phyloP scores from a whole-genome alignment of 768 basidiomycete genomes.

The Sarcomyxa edulis region DNA sequence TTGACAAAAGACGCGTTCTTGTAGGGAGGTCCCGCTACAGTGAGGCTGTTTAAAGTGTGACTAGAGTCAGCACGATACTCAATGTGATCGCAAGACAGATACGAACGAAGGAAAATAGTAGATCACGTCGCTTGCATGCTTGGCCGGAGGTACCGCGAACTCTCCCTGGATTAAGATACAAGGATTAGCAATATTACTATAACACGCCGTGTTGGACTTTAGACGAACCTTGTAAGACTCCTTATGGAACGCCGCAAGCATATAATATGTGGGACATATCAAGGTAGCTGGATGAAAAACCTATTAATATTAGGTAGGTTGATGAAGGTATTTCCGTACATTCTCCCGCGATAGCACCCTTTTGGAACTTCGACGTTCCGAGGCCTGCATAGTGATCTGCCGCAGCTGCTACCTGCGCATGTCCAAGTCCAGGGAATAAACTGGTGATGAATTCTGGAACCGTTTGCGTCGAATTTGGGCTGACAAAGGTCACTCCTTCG shows the following conservation, averaged over 20 bases:
- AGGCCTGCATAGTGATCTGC: slow-evolving; percentile 12
- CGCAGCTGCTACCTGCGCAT: slow-evolving; percentile 6
- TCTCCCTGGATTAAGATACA: slow-evolving; percentile 12
- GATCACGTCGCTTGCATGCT: slow-evolving; percentile 10
- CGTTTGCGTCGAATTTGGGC: slow-evolving; percentile 10
- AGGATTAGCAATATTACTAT: background rate
- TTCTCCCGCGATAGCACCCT: slow-evolving; percentile 18
- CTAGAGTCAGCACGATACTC: background rate
- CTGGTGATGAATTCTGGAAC: slow-evolving; percentile 14
- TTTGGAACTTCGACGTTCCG: slow-evolving; percentile 14
- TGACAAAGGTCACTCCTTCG: slow-evolving; percentile 24
- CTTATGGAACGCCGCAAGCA: slow-evolving; percentile 22
- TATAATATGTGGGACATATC: slow-evolving; percentile 27
- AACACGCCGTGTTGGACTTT: background rate
- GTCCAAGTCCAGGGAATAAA: slow-evolving; percentile 18
- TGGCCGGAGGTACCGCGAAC: slow-evolving; percentile 19
- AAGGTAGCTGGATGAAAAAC: slow-evolving; percentile 24
- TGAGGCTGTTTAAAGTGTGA: background rate
- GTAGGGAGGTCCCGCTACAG: slow-evolving; percentile 3
- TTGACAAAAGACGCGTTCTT: slow-evolving; percentile 16
- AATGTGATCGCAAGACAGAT: background rate
- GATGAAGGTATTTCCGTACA: slow-evolving; percentile 9
- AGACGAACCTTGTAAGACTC: slow-evolving; percentile 25
- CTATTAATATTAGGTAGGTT: background rate
- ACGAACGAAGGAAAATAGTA: slow-evolving; percentile 13